These are phyloP conservation scores for Microstegium vimineum DNA, from an alignment of 176 grass and related monocot species.

Conservation along the genomic window DNA sequence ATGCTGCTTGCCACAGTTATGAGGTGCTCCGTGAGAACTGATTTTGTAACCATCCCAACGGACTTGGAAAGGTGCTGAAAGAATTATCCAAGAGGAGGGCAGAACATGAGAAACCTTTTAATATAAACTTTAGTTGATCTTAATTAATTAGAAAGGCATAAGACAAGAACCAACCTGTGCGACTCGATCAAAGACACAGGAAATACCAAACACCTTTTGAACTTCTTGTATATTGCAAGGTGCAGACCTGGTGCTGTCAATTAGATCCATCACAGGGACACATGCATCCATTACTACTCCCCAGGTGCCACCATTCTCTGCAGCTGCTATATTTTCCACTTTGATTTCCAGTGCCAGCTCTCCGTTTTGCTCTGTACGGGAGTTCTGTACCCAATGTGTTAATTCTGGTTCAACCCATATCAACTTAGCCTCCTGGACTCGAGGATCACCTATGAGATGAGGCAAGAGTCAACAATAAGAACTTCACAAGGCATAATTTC, in stretches of 20 bases:
- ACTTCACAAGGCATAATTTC: neutral
- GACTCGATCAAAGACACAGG: slow-evolving; percentile 33
- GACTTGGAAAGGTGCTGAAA: slow-evolving; percentile 56
- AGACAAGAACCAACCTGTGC: slow-evolving; percentile 36
- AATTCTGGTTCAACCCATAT: slow-evolving; percentile 46
- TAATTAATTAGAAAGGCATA: slow-evolving; percentile 23
- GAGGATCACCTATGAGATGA: slow-evolving; percentile 47
- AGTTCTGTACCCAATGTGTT: slow-evolving; percentile 44
- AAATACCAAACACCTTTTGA: slow-evolving; percentile 50
- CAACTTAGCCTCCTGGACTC: slow-evolving; percentile 49
- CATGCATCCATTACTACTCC: slow-evolving; percentile 55
- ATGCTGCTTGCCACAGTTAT: slow-evolving; percentile 61
- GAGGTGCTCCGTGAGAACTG: slow-evolving; percentile 54
- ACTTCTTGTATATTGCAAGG: slow-evolving; percentile 51
- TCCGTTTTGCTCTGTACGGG: slow-evolving; percentile 31
- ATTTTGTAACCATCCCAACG: slow-evolving; percentile 48
- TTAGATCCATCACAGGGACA: slow-evolving; percentile 62
- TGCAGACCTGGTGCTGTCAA: slow-evolving; percentile 53
- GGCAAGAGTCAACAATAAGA: slow-evolving; percentile 11
- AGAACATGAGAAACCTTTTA: slow-evolving; percentile 3
- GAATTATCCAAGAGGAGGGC: neutral
- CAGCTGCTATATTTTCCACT: slow-evolving; percentile 28
- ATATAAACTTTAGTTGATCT: neutral
- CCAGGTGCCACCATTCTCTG: slow-evolving; percentile 40
- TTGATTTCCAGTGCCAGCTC: slow-evolving; percentile 52